These are phyloP conservation scores for Cladophialophora immunda DNA, from an alignment of 2,329 filamentous ascomycete species.

Conservation along the genomic window DNA sequence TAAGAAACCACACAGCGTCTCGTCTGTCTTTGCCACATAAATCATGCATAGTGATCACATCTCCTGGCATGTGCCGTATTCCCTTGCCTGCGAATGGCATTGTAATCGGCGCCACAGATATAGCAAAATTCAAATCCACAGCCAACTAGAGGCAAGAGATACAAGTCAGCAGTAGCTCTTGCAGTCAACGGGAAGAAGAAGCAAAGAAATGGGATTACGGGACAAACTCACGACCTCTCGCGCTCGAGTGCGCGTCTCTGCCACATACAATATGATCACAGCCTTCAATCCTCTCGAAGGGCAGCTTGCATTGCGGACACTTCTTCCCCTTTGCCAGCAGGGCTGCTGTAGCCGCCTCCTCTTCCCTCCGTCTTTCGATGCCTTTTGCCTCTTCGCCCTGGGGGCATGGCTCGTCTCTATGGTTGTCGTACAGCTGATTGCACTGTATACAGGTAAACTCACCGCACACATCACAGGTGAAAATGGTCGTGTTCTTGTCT, in stretches of 20 bases:
- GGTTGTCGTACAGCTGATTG: constrained; percentile 24
- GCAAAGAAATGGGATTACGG: neutral
- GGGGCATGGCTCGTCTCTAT: constrained; percentile 25
- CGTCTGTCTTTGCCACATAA: no score
- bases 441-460: constrained; percentile 24
- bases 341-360: constrained; percentile 22
- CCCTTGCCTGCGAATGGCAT: constrained; percentile 16
- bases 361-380: constrained; percentile 14
- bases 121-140: constrained; percentile 28
- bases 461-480: constrained; percentile 8
- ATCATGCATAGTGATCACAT: constrained; percentile 20
- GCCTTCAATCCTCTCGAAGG: constrained; percentile 21
- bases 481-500: constrained; percentile 23
- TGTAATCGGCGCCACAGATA: constrained; percentile 23
- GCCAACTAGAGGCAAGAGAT: neutral
- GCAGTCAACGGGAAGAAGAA: neutral
- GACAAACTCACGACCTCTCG: constrained; percentile 17
- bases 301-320: constrained; percentile 20
- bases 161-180: neutral
- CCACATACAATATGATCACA: constrained; percentile 26
- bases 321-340: constrained; percentile 24
- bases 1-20: no score
- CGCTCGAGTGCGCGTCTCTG: constrained; percentile 19
- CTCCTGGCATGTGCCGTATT: constrained; percentile 19
- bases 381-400: constrained; percentile 16